phyloP scores from a whole-genome alignment of 768 basidiomycete species.

The Tulasnella sp. region DNA sequence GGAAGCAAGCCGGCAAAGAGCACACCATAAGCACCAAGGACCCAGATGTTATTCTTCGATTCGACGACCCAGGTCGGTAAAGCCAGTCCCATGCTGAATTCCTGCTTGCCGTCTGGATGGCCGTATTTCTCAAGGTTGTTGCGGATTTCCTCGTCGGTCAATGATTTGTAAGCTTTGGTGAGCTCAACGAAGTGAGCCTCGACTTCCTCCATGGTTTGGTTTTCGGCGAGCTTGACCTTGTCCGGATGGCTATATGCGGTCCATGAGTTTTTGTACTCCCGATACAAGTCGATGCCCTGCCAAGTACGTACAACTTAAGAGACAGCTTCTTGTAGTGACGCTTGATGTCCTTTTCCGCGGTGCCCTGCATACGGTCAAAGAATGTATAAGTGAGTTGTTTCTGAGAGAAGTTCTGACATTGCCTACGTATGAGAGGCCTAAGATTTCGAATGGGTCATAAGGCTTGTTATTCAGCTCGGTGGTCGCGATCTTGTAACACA shows the following conservation, averaged over 20 bases:
- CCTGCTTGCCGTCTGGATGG: constrained; percentile 95
- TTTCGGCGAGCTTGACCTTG: constrained; percentile 79
- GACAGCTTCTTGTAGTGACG: constrained; percentile 92
- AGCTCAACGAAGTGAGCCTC: constrained; percentile 84
- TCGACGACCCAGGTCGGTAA: constrained; percentile 92
- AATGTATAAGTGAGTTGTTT: constrained; percentile 12
- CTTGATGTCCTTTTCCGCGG: constrained; percentile 88
- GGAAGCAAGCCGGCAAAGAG: constrained; percentile 87
- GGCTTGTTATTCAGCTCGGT: constrained; percentile 59
- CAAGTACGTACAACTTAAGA: constrained; percentile 64
- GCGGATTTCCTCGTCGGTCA: constrained; percentile 90
- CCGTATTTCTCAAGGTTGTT: constrained; percentile 86
- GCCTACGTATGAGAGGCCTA: constrained; percentile 70
- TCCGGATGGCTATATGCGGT: constrained; percentile 78
- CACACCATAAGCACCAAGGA: constrained; percentile 80
- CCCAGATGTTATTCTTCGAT: constrained; percentile 85
- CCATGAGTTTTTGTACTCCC: constrained; percentile 78
- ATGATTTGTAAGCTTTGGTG: constrained; percentile 97
- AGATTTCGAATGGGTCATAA: constrained; percentile 93
- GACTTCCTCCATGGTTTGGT: constrained; percentile 82
- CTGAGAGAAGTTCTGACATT: neutral
- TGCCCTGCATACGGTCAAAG: constrained; percentile 46
- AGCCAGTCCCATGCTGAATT: constrained; percentile 90
- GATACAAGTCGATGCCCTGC: constrained; percentile 57
- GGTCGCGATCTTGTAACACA: constrained; percentile 62